Evolutionary conservation across 805 yeast genomes (phyloP).

Genomic region (Teunomyces tritomae): DNA sequence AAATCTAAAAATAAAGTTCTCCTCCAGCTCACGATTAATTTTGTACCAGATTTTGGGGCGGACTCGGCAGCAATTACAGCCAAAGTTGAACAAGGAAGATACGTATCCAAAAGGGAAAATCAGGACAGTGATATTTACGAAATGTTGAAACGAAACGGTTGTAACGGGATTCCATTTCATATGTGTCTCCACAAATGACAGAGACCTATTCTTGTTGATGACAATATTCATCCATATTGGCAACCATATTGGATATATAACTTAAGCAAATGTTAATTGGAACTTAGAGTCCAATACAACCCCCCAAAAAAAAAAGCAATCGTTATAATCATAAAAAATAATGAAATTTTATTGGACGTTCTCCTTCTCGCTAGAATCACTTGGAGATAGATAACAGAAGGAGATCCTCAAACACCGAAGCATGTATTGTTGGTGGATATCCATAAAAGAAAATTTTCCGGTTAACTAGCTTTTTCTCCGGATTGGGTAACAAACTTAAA

Average conservation of each 20-base stretch:
- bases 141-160: neutral
- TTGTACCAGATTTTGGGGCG: constrained; percentile 1
- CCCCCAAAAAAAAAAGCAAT: too few species aligned
- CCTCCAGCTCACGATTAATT: neutral
- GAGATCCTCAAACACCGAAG: neutral
- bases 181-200: neutral
- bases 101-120: neutral
- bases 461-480: neutral
- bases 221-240: too few species aligned
- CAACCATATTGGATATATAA: too few species aligned
- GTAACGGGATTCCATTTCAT: neutral
- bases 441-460: neutral
- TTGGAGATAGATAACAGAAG: neutral
- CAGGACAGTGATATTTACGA: neutral
- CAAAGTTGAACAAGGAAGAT: neutral
- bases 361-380: too few species aligned
- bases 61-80: neutral
- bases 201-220: too few species aligned
- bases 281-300: too few species aligned
- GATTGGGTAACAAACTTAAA: neutral
- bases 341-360: too few species aligned
- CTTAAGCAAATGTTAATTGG: too few species aligned
- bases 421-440: neutral
- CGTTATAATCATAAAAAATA: too few species aligned
- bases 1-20: neutral